These are phyloP conservation scores for Macrophomina phaseolina DNA, from an alignment of 2,329 filamentous ascomycete species.

Conservation along the genomic window DNA sequence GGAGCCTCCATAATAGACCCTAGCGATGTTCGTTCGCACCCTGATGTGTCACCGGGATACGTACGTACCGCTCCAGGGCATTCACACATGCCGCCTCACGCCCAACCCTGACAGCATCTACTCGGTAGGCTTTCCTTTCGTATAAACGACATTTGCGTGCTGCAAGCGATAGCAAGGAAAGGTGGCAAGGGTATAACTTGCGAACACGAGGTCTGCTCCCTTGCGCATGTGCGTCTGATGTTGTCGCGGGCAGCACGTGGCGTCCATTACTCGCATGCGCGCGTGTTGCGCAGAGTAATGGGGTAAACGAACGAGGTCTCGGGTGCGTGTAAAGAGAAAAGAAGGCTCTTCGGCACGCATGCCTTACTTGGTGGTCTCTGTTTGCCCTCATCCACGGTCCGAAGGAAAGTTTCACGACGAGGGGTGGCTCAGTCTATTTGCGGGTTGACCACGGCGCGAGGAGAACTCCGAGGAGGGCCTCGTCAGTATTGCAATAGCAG, in stretches of 20 bases:
- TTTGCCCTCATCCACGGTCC: not conserved
- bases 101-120: too few species aligned
- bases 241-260: not conserved
- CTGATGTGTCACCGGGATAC: too few species aligned
- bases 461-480: too few species aligned
- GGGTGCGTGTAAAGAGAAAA: not conserved
- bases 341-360: not conserved
- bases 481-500: not conserved
- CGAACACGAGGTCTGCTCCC: not conserved
- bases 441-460: not conserved
- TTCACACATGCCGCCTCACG: too few species aligned
- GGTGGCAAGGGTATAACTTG: not conserved
- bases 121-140: too few species aligned
- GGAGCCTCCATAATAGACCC: not conserved
- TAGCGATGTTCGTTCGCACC: not conserved
- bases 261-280: not conserved
- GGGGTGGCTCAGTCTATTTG: not conserved
- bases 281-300: too few species aligned
- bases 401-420: not conserved
- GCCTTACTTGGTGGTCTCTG: not conserved
- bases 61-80: too few species aligned
- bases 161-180: too few species aligned
- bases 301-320: not conserved
- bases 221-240: not conserved
- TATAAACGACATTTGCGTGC: too few species aligned